phyloP scores from a whole-genome alignment of 345 rosid species.

The Arabis hirsuta region DNA sequence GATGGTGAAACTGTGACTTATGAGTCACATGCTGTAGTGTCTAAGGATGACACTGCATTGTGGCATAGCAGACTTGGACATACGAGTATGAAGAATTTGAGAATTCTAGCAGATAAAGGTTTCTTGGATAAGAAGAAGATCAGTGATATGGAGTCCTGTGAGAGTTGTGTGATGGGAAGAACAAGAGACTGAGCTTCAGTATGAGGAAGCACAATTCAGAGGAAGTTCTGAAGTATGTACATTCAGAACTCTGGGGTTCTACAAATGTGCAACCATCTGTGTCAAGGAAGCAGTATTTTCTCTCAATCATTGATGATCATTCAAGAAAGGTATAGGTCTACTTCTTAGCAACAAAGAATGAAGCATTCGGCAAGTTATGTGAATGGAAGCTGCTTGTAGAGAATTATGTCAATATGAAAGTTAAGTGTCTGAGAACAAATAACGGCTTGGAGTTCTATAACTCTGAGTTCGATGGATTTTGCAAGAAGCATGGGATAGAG shows the following conservation, averaged over 20 bases:
- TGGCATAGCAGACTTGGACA: not conserved
- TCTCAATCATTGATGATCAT: no score
- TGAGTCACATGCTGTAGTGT: not conserved
- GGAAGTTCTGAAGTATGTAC: not conserved
- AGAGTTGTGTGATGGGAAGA: not conserved
- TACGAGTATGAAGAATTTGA: not conserved
- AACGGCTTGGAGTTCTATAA: not conserved
- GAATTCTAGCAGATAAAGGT: not conserved
- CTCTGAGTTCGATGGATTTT: not conserved
- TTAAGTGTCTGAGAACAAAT: not conserved
- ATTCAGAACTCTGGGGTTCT: not conserved
- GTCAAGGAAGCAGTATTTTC: no score
- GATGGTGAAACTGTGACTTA: not conserved
- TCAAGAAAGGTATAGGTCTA: no score
- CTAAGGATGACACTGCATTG: not conserved
- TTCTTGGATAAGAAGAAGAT: not conserved
- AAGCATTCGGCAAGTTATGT: no score
- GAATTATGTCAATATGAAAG: not conserved
- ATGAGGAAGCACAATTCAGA: not conserved
- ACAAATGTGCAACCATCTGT: no score
- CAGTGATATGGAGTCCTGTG: not conserved
- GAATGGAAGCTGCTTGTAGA: no score
- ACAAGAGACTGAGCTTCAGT: not conserved
- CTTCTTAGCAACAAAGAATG: no score
- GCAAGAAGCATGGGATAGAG: not conserved